phyloP scores from a whole-genome alignment of 2,329 filamentous ascomycete genomes.

The Alternaria sp. region DNA sequence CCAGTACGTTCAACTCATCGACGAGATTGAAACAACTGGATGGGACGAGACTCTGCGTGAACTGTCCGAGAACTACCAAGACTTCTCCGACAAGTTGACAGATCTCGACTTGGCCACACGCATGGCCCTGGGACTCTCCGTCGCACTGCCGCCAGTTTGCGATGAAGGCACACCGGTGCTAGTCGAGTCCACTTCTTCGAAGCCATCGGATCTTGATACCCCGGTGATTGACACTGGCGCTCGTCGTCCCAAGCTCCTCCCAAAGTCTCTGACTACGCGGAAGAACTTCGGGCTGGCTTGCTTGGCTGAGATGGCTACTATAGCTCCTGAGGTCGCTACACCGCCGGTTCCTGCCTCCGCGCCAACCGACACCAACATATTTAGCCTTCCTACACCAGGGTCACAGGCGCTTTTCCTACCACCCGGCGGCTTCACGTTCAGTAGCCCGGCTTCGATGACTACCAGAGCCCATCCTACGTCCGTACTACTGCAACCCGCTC shows the following conservation, averaged over 20 bases:
- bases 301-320: not conserved
- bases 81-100: not conserved
- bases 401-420: too few species aligned
- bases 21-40: not conserved
- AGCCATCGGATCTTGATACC: not conserved
- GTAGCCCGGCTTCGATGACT: rapidly evolving
- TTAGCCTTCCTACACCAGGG: rapidly evolving
- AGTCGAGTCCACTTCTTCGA: not conserved
- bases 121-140: not conserved
- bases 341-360: too few species aligned
- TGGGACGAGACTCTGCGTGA: not conserved
- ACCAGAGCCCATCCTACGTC: not conserved
- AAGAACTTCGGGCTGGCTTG: not conserved
- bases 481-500: not conserved
- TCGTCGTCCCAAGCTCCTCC: not conserved
- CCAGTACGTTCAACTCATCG: not conserved
- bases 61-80: not conserved
- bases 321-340: not conserved
- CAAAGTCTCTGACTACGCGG: not conserved
- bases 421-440: not conserved
- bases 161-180: not conserved
- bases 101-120: not conserved
- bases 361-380: not conserved
- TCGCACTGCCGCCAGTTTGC: not conserved
- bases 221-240: not conserved